Percentiles rank a stretch among this genome's conserved stretches.
Conservation (phyloP, 106 monocot genomes). For the Dendrobium catenatum region DNA sequence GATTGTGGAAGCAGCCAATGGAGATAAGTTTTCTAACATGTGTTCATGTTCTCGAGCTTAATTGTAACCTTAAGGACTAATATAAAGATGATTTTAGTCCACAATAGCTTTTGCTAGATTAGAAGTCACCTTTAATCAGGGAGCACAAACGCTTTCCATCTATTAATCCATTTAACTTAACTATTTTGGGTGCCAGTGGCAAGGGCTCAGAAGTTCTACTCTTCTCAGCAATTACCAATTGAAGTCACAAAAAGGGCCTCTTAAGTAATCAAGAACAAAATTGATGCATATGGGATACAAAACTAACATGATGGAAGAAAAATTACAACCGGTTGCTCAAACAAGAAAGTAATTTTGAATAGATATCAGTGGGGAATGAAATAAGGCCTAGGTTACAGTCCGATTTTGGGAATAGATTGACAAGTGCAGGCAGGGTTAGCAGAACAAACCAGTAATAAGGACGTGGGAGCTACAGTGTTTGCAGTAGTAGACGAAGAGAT, state of each 20-base stretch:
- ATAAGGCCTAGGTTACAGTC: neutral
- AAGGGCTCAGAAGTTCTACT: too few relatives aligned
- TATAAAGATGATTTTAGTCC: neutral
- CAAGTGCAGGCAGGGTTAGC: neutral
- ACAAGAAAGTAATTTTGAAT: neutral
- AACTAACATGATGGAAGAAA: neutral
- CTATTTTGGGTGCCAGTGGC: neutral
- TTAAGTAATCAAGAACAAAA: neutral
- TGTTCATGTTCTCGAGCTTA: neutral
- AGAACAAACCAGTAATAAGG: constrained; percentile 77
- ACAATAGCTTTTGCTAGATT: neutral
- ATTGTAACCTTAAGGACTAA: neutral
- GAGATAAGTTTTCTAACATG: neutral
- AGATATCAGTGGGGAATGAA: neutral
- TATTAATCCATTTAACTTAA: neutral
- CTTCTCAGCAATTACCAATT: neutral
- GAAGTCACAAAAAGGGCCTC: neutral
- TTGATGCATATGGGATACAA: neutral
- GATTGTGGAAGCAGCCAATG: neutral
- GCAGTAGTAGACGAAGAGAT: constrained; percentile 98
- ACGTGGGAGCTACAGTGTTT: constrained; percentile 93
- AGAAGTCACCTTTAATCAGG: neutral
- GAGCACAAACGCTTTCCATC: neutral
- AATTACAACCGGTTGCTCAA: neutral
- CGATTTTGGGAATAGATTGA: neutral